These are phyloP conservation scores for Clathrus columnatus DNA, from an alignment of 768 basidiomycete species.

Conservation along the genomic window DNA sequence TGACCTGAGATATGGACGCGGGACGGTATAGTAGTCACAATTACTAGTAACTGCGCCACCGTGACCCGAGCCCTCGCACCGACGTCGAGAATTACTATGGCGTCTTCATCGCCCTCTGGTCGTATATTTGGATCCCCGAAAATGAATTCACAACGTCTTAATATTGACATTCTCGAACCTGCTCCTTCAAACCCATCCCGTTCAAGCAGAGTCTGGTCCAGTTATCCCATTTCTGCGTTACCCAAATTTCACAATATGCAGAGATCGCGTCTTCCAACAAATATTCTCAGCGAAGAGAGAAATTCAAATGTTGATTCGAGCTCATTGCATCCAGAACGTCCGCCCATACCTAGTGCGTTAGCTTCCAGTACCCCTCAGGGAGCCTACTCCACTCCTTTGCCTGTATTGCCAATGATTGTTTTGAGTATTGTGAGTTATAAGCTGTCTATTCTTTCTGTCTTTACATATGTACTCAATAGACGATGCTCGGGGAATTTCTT, in stretches of 20 bases:
- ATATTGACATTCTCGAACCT: not conserved
- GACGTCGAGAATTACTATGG: too few species aligned
- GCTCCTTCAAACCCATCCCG: not conserved
- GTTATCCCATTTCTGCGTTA: not conserved
- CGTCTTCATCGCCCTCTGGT: too few species aligned
- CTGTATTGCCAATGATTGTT: slow-evolving; percentile 81
- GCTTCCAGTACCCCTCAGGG: slow-evolving; percentile 41
- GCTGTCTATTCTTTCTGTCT: not conserved
- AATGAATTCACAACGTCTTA: not conserved
- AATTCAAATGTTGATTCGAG: slow-evolving; percentile 1
- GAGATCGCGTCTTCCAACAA: slow-evolving; percentile 1
- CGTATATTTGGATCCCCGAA: not conserved
- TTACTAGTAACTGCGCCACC: too few species aligned
- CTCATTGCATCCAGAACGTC: slow-evolving; percentile 34
- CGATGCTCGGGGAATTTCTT: slow-evolving; percentile 91
- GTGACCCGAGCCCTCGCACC: too few species aligned
- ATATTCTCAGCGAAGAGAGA: slow-evolving; percentile 2
- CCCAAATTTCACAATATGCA: not conserved
- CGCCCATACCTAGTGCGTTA: slow-evolving; percentile 72
- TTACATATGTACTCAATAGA: slow-evolving; percentile 38
- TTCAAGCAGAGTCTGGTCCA: slow-evolving; percentile 13
- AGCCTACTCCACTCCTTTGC: slow-evolving; percentile 70
- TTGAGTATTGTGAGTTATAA: slow-evolving; percentile 69
- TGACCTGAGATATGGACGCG: too few species aligned
- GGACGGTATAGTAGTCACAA: too few species aligned